Conservation (phyloP, 2,329 filamentous ascomycete species). For the Metarhizium rileyi region DNA sequence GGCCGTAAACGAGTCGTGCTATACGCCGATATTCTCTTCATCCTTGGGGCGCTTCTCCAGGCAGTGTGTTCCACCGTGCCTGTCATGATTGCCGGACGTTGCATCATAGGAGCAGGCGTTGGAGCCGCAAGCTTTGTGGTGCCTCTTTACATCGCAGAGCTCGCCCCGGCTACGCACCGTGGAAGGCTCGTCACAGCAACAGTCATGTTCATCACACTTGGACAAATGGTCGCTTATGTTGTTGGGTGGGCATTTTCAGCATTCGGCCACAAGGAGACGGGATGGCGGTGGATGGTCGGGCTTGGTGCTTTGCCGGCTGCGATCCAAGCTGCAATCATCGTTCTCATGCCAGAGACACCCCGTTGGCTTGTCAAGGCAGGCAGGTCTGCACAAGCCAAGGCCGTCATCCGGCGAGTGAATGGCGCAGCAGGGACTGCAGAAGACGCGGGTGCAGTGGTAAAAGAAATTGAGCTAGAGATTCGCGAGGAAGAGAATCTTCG, state of each 20-base stretch:
- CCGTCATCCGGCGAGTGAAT: constrained; percentile 57
- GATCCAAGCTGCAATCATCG: constrained; percentile 58
- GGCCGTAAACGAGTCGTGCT: constrained; percentile 56
- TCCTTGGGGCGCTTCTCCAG: constrained; percentile 57
- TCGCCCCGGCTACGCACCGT: constrained; percentile 65
- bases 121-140: constrained; percentile 74
- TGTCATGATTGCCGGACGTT: constrained; percentile 57
- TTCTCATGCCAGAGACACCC: constrained; percentile 78
- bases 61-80: constrained; percentile 47
- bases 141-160: constrained; percentile 80
- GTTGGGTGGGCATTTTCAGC: constrained; percentile 67
- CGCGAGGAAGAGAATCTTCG: constrained; percentile 53
- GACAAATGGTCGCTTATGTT: constrained; percentile 82
- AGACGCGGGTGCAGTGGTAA: constrained; percentile 51
- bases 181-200: constrained; percentile 76
- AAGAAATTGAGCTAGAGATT: constrained; percentile 64
- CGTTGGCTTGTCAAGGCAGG: constrained; percentile 73
- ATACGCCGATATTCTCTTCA: constrained; percentile 56
- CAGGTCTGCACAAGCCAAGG: constrained; percentile 48
- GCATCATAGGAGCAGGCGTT: constrained; percentile 62
- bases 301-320: constrained; percentile 69
- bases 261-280: constrained; percentile 38
- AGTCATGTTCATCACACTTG: constrained; percentile 73
- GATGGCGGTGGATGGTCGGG: constrained; percentile 90
- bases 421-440: constrained; percentile 34